Percentiles rank a stretch among this genome's conserved stretches.
These are phyloP conservation scores for Acrocalymma vagum DNA, from an alignment of 2,329 filamentous ascomycete species.

Conservation along the genomic window DNA sequence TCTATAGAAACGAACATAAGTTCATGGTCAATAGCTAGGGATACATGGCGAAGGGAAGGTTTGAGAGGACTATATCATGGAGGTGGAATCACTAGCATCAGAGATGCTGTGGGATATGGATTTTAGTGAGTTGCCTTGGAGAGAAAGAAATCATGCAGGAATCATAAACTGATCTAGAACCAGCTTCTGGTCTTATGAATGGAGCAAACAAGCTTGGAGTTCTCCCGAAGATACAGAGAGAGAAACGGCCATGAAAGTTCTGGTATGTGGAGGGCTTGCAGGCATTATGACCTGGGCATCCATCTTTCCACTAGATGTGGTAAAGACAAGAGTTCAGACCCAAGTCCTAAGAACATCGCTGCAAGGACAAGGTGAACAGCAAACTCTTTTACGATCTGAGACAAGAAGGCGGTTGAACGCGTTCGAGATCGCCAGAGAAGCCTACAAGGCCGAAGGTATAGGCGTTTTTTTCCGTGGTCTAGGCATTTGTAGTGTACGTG, in stretches of 20 bases:
- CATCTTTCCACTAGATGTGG: slow-evolving; percentile 88
- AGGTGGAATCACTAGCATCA: slow-evolving; percentile 79
- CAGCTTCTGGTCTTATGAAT: slow-evolving; percentile 88
- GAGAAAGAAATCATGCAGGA: no score
- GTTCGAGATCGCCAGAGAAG: slow-evolving; percentile 69
- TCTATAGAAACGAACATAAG: slow-evolving; percentile 45
- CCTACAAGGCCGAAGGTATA: slow-evolving; percentile 75
- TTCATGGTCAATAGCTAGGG: slow-evolving; percentile 70
- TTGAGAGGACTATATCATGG: slow-evolving; percentile 81
- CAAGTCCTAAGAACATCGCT: slow-evolving; percentile 56
- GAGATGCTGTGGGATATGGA: slow-evolving; percentile 92
- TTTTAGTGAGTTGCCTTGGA: slow-evolving; percentile 72
- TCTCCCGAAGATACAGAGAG: slow-evolving; percentile 55
- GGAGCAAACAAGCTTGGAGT: slow-evolving; percentile 69
- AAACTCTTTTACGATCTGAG: slow-evolving; percentile 26
- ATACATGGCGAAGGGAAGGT: slow-evolving; percentile 67
- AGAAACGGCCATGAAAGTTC: slow-evolving; percentile 66
- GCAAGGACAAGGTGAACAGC: slow-evolving; percentile 22
- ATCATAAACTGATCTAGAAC: slow-evolving; percentile 5
- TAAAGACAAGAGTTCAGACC: slow-evolving; percentile 92
- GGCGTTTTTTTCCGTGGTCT: slow-evolving; percentile 84
- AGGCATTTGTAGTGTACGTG: slow-evolving; percentile 81
- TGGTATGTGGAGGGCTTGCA: slow-evolving; percentile 87
- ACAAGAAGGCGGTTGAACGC: slow-evolving; percentile 57
- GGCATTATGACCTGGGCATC: slow-evolving; percentile 89